Conservation (phyloP, 495 filamentous ascomycete genomes). For the Lophiostoma macrostomum region DNA sequence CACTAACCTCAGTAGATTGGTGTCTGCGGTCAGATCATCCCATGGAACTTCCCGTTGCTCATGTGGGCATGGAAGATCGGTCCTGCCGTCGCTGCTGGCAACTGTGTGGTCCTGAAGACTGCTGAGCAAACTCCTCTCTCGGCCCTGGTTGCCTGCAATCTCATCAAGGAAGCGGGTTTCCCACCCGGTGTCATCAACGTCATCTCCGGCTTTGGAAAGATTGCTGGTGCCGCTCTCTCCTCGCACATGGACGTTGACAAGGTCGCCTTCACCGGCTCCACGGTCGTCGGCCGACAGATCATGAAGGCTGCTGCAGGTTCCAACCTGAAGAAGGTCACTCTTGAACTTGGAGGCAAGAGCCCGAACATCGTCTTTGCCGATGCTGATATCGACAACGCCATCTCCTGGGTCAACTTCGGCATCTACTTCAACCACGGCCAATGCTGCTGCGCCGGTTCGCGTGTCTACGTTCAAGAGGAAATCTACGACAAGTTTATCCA, state of each 20-base stretch:
- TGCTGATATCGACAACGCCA: conserved; percentile 91
- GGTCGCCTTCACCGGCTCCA: conserved; percentile 96
- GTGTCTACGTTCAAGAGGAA: conserved; percentile 91
- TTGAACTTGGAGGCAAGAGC: conserved; percentile 96
- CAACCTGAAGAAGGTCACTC: conserved; percentile 99
- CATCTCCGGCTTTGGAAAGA: conserved; percentile 86
- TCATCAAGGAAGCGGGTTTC: conserved; percentile 94
- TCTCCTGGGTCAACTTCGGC: conserved; percentile 97
- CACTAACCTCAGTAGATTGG: conserved; percentile 57
- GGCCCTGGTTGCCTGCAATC: conserved; percentile 71
- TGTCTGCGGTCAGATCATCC: conserved; percentile 93
- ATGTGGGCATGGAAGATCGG: conserved; percentile 99
- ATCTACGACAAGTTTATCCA: conserved; percentile 94
- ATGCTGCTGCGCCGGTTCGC: conserved; percentile 95
- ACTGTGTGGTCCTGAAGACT: conserved; percentile 87
- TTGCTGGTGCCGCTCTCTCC: conserved; percentile 87
- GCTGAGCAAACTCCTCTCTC: conserved; percentile 96
- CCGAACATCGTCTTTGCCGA: conserved; percentile 98
- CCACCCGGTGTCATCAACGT: conserved; percentile 94
- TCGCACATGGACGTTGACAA: conserved; percentile 98
- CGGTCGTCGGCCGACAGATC: conserved; percentile 82
- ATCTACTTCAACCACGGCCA: conserved; percentile 99
- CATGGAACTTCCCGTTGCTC: conserved; percentile 97
- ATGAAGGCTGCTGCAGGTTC: conserved; percentile 94
- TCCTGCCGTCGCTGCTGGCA: conserved; percentile 85